Evolutionary conservation across 75 land plant genomes (phyloP).

Genomic region (Sequoia sempervirens): DNA sequence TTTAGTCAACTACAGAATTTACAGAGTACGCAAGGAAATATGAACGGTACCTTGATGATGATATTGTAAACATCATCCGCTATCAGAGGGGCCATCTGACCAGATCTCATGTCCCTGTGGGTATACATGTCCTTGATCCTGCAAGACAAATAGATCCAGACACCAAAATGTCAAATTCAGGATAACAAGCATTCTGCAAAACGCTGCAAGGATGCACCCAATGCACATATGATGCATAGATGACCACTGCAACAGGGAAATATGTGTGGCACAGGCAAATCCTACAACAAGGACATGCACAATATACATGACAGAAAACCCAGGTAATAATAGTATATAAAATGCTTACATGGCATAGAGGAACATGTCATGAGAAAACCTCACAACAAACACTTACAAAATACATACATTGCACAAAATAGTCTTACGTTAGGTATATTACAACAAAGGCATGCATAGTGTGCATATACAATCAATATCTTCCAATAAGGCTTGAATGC

Average conservation of each 20-base stretch:
- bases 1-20: neutral
- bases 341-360: neutral
- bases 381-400: neutral
- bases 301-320: neutral
- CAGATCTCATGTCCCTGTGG: constrained; percentile 25
- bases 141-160: constrained; percentile 1
- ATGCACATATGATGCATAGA: neutral
- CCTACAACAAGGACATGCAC: neutral
- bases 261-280: neutral
- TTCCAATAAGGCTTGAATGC: neutral
- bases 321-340: neutral
- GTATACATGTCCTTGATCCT: constrained; percentile 44
- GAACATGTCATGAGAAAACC: too few species aligned
- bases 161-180: neutral
- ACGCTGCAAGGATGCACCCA: neutral
- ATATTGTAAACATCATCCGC: constrained; percentile 42
- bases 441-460: neutral
- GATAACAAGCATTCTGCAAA: neutral
- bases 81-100: constrained; percentile 29
- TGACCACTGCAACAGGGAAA: too few species aligned
- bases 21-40: neutral
- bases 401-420: neutral
- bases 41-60: constrained; percentile 22
- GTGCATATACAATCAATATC: neutral
- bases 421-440: neutral